Evolutionary conservation across 352 stramenopile genomes (phyloP), one percentile per base, ranked within the genome.

Genomic region (Globisporangium irregulare): DNA sequence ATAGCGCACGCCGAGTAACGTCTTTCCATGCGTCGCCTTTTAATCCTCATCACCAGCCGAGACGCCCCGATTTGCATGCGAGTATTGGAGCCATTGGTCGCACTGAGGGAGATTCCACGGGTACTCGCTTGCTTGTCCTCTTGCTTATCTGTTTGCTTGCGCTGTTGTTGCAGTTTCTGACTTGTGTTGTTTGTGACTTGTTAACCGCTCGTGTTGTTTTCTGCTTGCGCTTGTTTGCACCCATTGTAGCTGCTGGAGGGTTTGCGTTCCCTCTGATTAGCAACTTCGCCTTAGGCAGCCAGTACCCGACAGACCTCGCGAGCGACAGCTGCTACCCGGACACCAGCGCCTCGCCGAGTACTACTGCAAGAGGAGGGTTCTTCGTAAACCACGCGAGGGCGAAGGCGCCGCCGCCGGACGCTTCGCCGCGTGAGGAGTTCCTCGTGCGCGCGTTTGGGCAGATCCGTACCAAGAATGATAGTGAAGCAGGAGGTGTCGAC

Each of bases 361-460:
- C 43, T 43, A 56, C 27, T 43, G 43, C 41, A 5, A 50, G 41
- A 50, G 41, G 27, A 29, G 55, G 27, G 14, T 48, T 66, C 60
- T 22, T 34, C 18, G 1, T 46, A 43, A 14, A 3, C 22, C 18
- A 57, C 15, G 18, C 25, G 25, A 56, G 50, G 25, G 3, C 15
- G 41, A 50, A 32, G 9, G 54, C 27, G 15, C 25, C 27, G 15
- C 54, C 70, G 2, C 73, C 68, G 22, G 78, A 90, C n/a, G 86
- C 75, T 25, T 89, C 82, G 38, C 84, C 84, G 15, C 78, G 84
- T 0, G 84, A 92, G 69, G 82, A 89, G 43, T 88, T 80, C 59
- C 77, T 92, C 36, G 75, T 92, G n/a, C 84, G 84, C 4, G 84
- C 84, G 6, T 92, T 92, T 61, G 79, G 84, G 62, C 86, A 83